Evolutionary conservation across 176 grass and related monocot genomes (phyloP).

Genomic region (Ensete ventricosum): DNA sequence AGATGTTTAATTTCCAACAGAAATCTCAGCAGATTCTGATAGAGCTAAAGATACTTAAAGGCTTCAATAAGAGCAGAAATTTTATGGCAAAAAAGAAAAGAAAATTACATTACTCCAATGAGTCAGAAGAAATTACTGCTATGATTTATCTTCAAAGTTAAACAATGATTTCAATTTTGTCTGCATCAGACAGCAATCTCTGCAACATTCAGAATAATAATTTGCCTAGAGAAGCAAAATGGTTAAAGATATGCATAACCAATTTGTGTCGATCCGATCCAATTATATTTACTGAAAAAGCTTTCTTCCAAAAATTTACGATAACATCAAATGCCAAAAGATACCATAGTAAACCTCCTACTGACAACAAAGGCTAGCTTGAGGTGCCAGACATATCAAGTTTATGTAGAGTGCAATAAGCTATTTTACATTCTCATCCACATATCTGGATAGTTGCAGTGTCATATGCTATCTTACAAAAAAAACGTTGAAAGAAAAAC

Average conservation of each 20-base stretch:
- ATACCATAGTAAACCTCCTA: neutral
- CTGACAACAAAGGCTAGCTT: neutral
- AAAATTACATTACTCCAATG: too few species aligned
- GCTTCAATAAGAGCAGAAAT: too few species aligned
- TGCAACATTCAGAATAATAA: neutral
- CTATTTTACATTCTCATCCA: too few species aligned
- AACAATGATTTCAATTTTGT: neutral
- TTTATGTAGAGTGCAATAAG: neutral
- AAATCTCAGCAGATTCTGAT: too few species aligned
- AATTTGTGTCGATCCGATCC: neutral
- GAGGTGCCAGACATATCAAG: neutral
- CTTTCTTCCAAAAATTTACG: neutral
- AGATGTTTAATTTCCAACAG: too few species aligned
- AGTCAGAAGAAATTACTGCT: too few species aligned
- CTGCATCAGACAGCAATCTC: neutral
- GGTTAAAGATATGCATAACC: neutral
- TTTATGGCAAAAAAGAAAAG: too few species aligned
- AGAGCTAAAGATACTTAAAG: too few species aligned
- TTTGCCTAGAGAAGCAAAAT: neutral
- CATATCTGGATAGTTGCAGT: too few species aligned
- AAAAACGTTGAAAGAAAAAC: neutral
- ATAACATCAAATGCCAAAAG: neutral
- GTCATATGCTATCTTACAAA: neutral
- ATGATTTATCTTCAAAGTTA: neutral
- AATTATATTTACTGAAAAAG: neutral